A percentile compares a stretch with the other conserved stretches of the same genome.
These are phyloP conservation scores for Candida silvatica DNA, from an alignment of 805 yeast genomes.

Conservation along the genomic window DNA sequence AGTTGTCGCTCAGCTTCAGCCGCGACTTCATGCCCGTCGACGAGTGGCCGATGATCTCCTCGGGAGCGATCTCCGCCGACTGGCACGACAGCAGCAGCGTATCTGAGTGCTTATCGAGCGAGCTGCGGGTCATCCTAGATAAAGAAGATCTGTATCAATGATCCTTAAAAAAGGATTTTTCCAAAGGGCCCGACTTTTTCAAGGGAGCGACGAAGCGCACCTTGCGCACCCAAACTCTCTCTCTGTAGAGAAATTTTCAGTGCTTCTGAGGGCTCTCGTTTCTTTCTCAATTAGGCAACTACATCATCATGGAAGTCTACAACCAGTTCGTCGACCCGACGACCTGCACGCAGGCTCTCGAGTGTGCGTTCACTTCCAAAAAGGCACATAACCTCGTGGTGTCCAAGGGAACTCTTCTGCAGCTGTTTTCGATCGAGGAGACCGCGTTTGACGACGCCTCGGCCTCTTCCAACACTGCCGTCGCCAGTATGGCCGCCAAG, in stretches of 20 bases:
- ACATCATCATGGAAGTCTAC: constrained; percentile 59
- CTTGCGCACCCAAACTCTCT: too few species aligned
- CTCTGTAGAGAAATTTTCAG: too few species aligned
- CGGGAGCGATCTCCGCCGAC: constrained; percentile 16
- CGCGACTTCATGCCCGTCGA: constrained; percentile 19
- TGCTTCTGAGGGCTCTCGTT: too few species aligned
- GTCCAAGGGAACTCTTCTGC: constrained; percentile 63
- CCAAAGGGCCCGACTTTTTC: too few species aligned
- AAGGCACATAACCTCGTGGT: constrained; percentile 48
- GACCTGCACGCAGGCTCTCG: constrained; percentile 52
- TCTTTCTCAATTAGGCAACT: background rate
- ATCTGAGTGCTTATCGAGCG: constrained; percentile 3
- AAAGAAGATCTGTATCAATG: too few species aligned
- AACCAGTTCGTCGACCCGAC: constrained; percentile 73
- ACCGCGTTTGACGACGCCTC: constrained; percentile 10
- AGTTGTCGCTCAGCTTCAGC: constrained; percentile 19
- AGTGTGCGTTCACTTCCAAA: constrained; percentile 33
- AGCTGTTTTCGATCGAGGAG: constrained; percentile 41
- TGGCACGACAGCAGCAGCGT: constrained; percentile 12
- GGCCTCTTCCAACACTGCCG: constrained; percentile 7
- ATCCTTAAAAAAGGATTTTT: too few species aligned
- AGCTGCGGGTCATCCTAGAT: background rate
- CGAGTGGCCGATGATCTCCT: constrained; percentile 16
- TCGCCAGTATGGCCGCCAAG: constrained; percentile 8
- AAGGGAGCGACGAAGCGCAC: too few species aligned